phyloP scores from a whole-genome alignment of 805 yeast genomes.

The Lipomyces oligophaga region DNA sequence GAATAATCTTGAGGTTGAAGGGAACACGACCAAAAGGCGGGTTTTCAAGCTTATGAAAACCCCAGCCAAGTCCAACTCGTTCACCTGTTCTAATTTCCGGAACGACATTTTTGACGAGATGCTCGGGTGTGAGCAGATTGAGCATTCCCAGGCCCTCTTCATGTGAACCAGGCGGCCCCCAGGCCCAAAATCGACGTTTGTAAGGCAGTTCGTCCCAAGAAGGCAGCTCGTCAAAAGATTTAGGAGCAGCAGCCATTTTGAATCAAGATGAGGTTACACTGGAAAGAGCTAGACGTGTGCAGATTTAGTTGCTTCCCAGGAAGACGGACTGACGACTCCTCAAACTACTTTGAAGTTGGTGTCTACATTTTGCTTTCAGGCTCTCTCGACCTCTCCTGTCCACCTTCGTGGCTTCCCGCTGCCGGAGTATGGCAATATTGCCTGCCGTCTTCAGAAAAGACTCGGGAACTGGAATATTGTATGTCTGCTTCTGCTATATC shows the following conservation, averaged over 20 bases:
- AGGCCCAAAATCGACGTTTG: conserved; percentile 32
- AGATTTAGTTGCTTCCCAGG: too few relatives aligned
- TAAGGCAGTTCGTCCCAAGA: conserved; percentile 29
- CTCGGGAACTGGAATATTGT: too few relatives aligned
- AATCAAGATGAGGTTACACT: too few relatives aligned
- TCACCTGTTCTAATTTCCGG: conserved; percentile 30
- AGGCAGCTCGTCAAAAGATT: conserved; percentile 27
- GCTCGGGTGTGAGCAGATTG: conserved; percentile 28
- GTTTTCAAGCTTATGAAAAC: conserved; percentile 25
- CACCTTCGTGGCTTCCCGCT: too few relatives aligned
- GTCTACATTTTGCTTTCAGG: too few relatives aligned
- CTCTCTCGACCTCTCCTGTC: too few relatives aligned
- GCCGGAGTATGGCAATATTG: too few relatives aligned
- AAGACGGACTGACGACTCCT: too few relatives aligned
- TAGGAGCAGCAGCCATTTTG: conserved; percentile 1
- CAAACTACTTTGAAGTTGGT: too few relatives aligned
- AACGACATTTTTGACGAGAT: conserved; percentile 22
- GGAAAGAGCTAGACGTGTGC: too few relatives aligned
- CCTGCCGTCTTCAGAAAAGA: too few relatives aligned
- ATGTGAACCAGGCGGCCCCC: conserved; percentile 33
- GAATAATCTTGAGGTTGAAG: conserved; percentile 1
- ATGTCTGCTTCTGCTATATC: too few relatives aligned
- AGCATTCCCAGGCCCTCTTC: conserved; percentile 32
- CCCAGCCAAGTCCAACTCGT: conserved; percentile 29
- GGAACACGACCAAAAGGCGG: conserved; percentile 23